Conservation (phyloP, 495 filamentous ascomycete genomes). For the Penicillium longicatenatum region DNA sequence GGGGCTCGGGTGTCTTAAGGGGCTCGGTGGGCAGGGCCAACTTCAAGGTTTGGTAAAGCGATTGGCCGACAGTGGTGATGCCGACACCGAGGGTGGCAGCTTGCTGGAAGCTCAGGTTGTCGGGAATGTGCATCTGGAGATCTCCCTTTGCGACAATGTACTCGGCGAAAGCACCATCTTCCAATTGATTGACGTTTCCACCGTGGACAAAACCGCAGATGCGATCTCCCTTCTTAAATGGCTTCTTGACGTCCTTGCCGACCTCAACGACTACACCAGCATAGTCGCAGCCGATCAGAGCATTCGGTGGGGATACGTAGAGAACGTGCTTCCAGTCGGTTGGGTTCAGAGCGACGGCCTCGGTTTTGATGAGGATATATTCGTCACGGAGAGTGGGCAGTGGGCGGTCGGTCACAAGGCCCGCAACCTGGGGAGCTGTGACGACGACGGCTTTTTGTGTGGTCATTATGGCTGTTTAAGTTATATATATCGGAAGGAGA, state of each 20-base stretch:
- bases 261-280: conserved; percentile 57
- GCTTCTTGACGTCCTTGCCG: conserved; percentile 49
- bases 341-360: conserved; percentile 56
- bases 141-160: conserved; percentile 54
- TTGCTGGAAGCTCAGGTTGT: conserved; percentile 53
- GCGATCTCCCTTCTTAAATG: conserved; percentile 50
- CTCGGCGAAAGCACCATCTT: conserved; percentile 58
- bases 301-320: conserved; percentile 26
- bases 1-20: conserved; percentile 20
- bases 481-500: not conserved
- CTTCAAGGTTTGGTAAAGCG: conserved; percentile 38
- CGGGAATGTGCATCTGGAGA: conserved; percentile 54
- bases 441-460: conserved; percentile 35
- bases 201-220: conserved; percentile 56
- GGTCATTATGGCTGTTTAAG: conserved; percentile 15
- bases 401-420: conserved; percentile 31
- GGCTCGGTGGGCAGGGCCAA: conserved; percentile 28
- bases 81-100: conserved; percentile 60
- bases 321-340: conserved; percentile 61
- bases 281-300: conserved; percentile 59
- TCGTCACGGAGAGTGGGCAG: conserved; percentile 43
- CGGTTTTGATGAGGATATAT: conserved; percentile 53
- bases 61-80: conserved; percentile 46
- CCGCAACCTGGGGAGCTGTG: conserved; percentile 22
- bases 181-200: conserved; percentile 48